Evolutionary conservation across 2,329 filamentous ascomycete genomes (phyloP).

Genomic region (Phyllosticta ampelicida): DNA sequence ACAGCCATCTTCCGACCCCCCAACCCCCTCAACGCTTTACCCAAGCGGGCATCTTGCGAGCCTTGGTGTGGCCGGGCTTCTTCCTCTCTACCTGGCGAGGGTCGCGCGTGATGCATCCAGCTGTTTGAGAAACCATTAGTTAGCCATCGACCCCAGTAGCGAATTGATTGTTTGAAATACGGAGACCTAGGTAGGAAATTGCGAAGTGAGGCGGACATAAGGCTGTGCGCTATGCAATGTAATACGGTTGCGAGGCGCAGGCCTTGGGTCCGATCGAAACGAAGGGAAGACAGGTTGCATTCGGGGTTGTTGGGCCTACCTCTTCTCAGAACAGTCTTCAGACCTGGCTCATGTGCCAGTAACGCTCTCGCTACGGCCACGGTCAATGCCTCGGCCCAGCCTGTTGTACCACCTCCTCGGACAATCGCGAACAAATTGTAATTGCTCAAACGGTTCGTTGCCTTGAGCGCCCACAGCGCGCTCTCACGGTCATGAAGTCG

Average conservation of each 20-base stretch:
- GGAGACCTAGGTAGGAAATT: constrained; percentile 1
- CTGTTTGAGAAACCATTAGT: constrained; percentile 42
- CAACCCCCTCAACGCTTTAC: constrained; percentile 58
- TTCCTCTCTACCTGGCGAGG: constrained; percentile 91
- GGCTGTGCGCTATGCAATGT: background rate
- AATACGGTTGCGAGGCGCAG: background rate
- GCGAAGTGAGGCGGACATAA: constrained; percentile 1
- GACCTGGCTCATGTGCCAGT: constrained; percentile 77
- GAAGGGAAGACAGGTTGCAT: background rate
- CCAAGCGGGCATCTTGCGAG: constrained; percentile 96
- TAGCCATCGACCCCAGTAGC: constrained; percentile 26
- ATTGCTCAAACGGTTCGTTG: constrained; percentile 76
- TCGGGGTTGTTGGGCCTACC: constrained; percentile 50
- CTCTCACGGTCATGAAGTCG: constrained; percentile 90
- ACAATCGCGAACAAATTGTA: constrained; percentile 92
- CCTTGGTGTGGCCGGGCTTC: constrained; percentile 93
- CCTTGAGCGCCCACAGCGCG: constrained; percentile 80
- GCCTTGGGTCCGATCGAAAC: background rate
- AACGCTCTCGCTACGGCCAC: constrained; percentile 81
- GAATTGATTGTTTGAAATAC: background rate
- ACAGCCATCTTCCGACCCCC: constrained; percentile 1
- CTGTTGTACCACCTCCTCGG: constrained; percentile 79
- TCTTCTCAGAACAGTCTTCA: constrained; percentile 79
- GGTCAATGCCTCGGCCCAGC: constrained; percentile 90
- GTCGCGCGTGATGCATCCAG: constrained; percentile 86